Evolutionary conservation across 208 protist genomes (phyloP), one percentile per base, ranked within the genome.

Genomic region (Trypanosoma boissoni): DNA sequence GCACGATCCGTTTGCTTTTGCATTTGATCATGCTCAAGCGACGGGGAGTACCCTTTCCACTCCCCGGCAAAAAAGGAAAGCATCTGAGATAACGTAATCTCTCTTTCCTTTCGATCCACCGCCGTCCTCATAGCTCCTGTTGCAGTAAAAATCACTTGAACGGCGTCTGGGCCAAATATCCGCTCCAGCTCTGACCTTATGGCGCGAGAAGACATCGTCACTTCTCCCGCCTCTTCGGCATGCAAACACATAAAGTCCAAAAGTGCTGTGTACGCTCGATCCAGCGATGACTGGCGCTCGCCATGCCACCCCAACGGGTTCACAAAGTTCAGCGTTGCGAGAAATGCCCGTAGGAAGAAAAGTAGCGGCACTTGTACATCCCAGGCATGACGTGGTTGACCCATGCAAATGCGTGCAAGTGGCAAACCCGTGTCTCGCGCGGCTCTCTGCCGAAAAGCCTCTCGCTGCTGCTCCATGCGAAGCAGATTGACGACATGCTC

Each of bases 321-420:
- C 12, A 70, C 48, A 48, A 71, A 71, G 0, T n/a, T 45, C 4
- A 71, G 23, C 6, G 64, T 42, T 5, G 49, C 45, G 1, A 43
- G 27, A 43, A 73, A 48, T 1, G 64, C 58, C 2, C 63, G 67
- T 1, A 83, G 53, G 24, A 69, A 67, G 44, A 83, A 83, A n/a
- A 65, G 49, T 2, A 83, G 41, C 29, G 73, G 54, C 37, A 41
- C 18, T 32, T 74, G 42, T 43, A 62, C 20, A 46, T 76, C 69
- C 6, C 24, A 41, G 1, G 12, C 2, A 28, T 32, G 14, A 8
- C 57, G 55, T 18, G 46, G 50, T 16, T 34, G n/a, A 21, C 48
- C 36, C 26, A 64, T 26, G 20, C 64, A 36, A 0, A 59, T 28
- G 6, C 24, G 29, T 28, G 50, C 10, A 14, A 51, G 36, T 0